These are phyloP conservation scores for Symbiodinium pilosum DNA, from an alignment of 73 alveolate genomes.

Conservation along the genomic window DNA sequence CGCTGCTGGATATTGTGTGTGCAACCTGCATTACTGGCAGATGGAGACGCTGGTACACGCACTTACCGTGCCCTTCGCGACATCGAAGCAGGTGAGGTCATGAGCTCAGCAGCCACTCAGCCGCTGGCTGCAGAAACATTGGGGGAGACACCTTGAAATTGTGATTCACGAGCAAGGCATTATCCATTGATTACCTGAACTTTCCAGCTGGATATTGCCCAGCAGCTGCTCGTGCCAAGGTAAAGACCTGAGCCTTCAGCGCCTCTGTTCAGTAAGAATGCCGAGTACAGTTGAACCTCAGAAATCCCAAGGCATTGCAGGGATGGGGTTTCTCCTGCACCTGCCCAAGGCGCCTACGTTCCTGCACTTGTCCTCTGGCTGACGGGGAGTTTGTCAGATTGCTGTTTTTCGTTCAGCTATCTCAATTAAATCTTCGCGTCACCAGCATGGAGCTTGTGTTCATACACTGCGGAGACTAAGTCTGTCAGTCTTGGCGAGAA, in stretches of 20 bases:
- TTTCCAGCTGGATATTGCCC: conserved; percentile 73
- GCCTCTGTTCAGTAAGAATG: neutral
- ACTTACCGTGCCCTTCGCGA: conserved; percentile 60
- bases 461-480: no score
- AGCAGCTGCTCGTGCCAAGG: conserved; percentile 12
- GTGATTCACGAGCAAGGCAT: neutral
- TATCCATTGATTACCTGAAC: conserved; percentile 81
- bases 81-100: conserved; percentile 42
- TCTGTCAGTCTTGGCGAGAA: no score
- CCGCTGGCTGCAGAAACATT: neutral
- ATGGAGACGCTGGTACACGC: neutral
- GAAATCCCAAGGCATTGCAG: conserved; percentile 29
- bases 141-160: neutral
- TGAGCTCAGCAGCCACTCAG: neutral
- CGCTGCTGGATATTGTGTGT: neutral
- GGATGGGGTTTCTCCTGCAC: conserved; percentile 46
- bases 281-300: neutral
- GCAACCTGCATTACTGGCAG: neutral
- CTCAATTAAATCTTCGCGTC: no score
- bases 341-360: conserved; percentile 5
- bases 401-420: no score
- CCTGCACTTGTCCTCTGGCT: neutral
- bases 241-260: neutral
- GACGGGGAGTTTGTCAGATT: no score
- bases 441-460: no score